Evolutionary conservation across 2,329 filamentous ascomycete genomes (phyloP).

Genomic region (Xylariaceae sp.): DNA sequence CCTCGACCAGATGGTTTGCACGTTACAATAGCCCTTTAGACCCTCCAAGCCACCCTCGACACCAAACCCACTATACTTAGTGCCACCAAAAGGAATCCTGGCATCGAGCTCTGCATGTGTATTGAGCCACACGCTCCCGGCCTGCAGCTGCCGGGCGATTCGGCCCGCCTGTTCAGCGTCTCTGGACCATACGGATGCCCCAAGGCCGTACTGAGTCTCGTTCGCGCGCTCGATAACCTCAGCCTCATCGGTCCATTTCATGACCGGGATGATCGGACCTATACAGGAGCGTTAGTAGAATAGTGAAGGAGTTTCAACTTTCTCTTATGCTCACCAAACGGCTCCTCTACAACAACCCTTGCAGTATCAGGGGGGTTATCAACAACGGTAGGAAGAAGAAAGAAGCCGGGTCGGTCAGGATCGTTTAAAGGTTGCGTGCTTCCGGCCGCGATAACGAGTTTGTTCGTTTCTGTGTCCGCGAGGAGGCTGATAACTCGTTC

Average conservation of each 20-base stretch:
- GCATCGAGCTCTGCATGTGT: constrained; percentile 36
- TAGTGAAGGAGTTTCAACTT: too few relatives aligned
- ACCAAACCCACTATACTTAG: constrained; percentile 49
- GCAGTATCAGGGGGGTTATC: constrained; percentile 22
- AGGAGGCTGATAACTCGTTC: too few relatives aligned
- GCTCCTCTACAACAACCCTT: constrained; percentile 18
- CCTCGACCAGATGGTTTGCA: constrained; percentile 7
- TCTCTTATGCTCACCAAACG: too few relatives aligned
- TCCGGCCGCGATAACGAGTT: constrained; percentile 41
- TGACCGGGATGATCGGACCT: constrained; percentile 39
- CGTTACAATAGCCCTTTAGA: constrained; percentile 31
- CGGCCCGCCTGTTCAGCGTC: constrained; percentile 43
- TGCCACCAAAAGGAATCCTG: constrained; percentile 43
- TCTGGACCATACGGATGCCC: constrained; percentile 47
- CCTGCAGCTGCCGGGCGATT: constrained; percentile 44
- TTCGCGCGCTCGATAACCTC: constrained; percentile 45
- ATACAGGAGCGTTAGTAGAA: too few relatives aligned
- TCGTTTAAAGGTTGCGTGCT: constrained; percentile 27
- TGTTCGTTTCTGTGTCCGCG: constrained; percentile 28
- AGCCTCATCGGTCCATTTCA: constrained; percentile 40
- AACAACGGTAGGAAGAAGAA: constrained; percentile 18
- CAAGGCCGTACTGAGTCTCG: constrained; percentile 46
- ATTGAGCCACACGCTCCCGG: constrained; percentile 53
- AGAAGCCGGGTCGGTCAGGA: constrained; percentile 9
- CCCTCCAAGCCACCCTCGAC: constrained; percentile 41